These are phyloP conservation scores for Hypoxylon sp. DNA, from an alignment of 2,329 filamentous ascomycete genomes.

Conservation along the genomic window DNA sequence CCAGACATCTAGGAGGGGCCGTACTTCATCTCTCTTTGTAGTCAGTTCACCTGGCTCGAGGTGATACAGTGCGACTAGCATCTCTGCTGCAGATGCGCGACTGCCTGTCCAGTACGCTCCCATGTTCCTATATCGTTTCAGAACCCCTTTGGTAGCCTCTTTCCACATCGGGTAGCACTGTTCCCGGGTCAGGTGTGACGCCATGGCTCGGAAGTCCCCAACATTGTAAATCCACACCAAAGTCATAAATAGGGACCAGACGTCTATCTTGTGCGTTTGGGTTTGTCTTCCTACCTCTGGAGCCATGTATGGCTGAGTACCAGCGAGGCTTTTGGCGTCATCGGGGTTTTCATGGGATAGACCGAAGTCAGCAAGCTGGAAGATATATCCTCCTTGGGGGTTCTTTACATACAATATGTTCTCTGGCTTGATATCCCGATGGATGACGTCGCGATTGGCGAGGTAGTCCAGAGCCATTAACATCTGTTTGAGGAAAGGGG, in stretches of 20 bases:
- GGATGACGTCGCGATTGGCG: constrained; percentile 31
- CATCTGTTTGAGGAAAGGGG: constrained; percentile 35
- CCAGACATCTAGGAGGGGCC: not conserved
- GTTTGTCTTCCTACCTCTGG: constrained; percentile 31
- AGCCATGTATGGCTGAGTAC: constrained; percentile 35
- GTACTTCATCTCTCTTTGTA: not conserved
- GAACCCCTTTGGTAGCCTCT: not conserved
- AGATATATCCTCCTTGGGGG: not conserved
- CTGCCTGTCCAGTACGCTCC: not conserved
- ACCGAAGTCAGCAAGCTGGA: constrained; percentile 35
- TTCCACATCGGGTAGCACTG: not conserved
- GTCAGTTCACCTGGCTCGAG: constrained; percentile 4
- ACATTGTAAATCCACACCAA: constrained; percentile 40
- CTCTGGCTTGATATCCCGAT: constrained; percentile 45
- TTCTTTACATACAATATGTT: constrained; percentile 40
- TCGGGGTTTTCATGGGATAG: not conserved
- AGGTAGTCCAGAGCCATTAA: constrained; percentile 44
- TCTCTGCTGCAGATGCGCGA: constrained; percentile 40
- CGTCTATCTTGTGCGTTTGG: constrained; percentile 44
- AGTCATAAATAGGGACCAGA: constrained; percentile 49
- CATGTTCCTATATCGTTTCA: constrained; percentile 7
- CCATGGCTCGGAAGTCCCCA: not conserved
- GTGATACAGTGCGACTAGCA: constrained; percentile 30
- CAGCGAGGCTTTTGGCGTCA: not conserved
- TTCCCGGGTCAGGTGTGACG: not conserved